Base-by-base conservation (phyloP, 2,329 filamentous ascomycete genomes). In the Didymosphaeria variabile region DNA sequence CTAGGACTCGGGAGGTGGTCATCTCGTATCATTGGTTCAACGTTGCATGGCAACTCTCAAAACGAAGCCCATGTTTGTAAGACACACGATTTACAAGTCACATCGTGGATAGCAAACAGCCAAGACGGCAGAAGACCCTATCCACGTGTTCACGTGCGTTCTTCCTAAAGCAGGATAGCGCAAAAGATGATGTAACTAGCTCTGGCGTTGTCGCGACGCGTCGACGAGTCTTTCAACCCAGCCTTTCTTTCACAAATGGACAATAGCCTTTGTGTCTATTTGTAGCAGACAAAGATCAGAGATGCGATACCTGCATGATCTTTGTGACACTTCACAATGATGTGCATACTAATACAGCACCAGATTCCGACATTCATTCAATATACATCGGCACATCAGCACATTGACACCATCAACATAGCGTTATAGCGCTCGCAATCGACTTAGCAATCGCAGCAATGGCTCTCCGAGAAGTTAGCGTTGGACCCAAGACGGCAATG, bases 381-480 rank as follows among this genome's bases (percentile, higher is more conserved):
- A 23, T 19, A 2, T 1, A 10, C 15, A 21, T 29, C 21, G 29
- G 42, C 3, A 31, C 19, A 21, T 40, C 23, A n/a, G 36, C 7
- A 54, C 31, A 38, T 34, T 36, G 10, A 23, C 23, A 49, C 17
- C n/a, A 10, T 31, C 7, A 47, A 29, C 17, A 50, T 51, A 53
- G 21, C n/a, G 36, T 26, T 34, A 15, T 12, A 50, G 29, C 29
- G 15, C 10, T 34, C 15, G 29, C 26, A 32, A n/a, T 19, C 17
- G 19, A 32, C 7, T 32, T 17, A 1, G 9, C 29, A n/a, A 47
- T 4, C 42, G 12, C 9, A 10, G n/a, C 26, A 34, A 66, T 61
- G 64, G 55, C 58, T 12, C 59, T 45, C 40, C 67, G 46, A 46
- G 73, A 76, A 60, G 54, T 70, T 12, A 70, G 59, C 19, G 73